Percentiles rank a stretch among this genome's conserved stretches.
phyloP scores from a whole-genome alignment of 306 rosid species.

The Sophora flavescens region DNA sequence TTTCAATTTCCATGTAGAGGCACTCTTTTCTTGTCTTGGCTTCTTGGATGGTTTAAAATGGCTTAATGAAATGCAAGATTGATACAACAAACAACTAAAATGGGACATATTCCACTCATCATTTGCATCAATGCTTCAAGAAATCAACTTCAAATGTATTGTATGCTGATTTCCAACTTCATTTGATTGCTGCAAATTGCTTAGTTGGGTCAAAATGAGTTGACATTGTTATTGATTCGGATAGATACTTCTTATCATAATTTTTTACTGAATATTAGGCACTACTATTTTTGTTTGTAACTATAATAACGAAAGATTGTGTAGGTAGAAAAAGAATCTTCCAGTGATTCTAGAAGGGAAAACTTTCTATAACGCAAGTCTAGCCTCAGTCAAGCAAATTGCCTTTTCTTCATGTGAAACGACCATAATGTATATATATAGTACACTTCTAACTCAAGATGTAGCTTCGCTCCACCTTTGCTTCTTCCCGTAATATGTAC shows the following conservation, averaged over 20 bases:
- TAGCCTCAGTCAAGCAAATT: neutral
- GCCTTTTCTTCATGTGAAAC: conserved; percentile 35
- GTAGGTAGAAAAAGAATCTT: neutral
- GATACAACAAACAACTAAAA: neutral
- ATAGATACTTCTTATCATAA: too few relatives aligned
- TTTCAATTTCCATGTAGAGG: neutral
- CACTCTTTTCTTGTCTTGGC: too few relatives aligned
- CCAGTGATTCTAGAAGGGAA: neutral
- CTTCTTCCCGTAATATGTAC: conserved; percentile 50
- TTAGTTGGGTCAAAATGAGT: neutral
- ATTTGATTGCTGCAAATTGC: neutral
- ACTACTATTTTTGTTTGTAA: neutral
- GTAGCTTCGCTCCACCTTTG: conserved; percentile 83
- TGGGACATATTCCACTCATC: neutral
- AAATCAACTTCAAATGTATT: neutral
- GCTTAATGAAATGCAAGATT: conserved; percentile 5
- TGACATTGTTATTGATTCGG: too few relatives aligned
- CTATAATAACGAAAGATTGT: neutral
- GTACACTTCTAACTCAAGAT: conserved; percentile 45
- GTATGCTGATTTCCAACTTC: neutral
- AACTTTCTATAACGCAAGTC: too few relatives aligned
- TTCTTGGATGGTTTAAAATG: conserved; percentile 16
- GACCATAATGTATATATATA: conserved; percentile 32
- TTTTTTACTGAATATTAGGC: neutral
- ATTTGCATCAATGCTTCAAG: neutral